A percentile compares a stretch with the other conserved stretches of the same genome.
Conservation (phyloP, 2,329 filamentous ascomycete genomes). For the Conoideocrella luteorostrata region DNA sequence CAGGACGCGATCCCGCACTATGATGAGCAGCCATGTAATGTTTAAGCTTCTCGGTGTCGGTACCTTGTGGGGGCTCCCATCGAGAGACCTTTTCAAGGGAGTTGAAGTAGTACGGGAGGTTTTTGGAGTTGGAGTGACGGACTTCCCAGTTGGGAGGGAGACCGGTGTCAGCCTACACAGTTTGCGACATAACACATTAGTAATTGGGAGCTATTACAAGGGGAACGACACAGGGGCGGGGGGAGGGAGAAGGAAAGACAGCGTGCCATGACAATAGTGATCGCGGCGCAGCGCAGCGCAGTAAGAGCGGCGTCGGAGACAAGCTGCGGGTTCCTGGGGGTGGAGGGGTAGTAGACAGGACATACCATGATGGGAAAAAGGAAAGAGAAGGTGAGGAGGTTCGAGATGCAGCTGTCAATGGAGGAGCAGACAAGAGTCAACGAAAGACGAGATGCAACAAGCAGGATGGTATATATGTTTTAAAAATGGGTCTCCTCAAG, state of each 20-base stretch:
- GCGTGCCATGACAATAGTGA: conserved; percentile 10
- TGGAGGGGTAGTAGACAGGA: conserved; percentile 6
- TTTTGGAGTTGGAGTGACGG: conserved; percentile 96
- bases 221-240: no score
- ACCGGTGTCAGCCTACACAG: conserved; percentile 61
- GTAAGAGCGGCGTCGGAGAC: conserved; percentile 7
- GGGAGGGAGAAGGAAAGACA: background rate
- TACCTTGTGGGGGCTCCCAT: conserved; percentile 87
- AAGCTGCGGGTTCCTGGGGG: conserved; percentile 4
- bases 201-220: no score
- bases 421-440: background rate
- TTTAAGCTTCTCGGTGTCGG: conserved; percentile 89
- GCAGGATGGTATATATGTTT: conserved; percentile 2
- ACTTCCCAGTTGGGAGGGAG: conserved; percentile 89
- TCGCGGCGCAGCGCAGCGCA: conserved; percentile 8
- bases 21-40: conserved; percentile 88
- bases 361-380: conserved; percentile 8
- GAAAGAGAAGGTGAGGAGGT: background rate
- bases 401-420: conserved; percentile 4
- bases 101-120: conserved; percentile 99
- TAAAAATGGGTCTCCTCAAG: background rate
- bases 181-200: background rate
- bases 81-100: conserved; percentile 75
- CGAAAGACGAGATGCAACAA: background rate
- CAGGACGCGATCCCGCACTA: conserved; percentile 44